Evolutionary conservation across 768 basidiomycete genomes (phyloP).

Genomic region (Russula sp.): DNA sequence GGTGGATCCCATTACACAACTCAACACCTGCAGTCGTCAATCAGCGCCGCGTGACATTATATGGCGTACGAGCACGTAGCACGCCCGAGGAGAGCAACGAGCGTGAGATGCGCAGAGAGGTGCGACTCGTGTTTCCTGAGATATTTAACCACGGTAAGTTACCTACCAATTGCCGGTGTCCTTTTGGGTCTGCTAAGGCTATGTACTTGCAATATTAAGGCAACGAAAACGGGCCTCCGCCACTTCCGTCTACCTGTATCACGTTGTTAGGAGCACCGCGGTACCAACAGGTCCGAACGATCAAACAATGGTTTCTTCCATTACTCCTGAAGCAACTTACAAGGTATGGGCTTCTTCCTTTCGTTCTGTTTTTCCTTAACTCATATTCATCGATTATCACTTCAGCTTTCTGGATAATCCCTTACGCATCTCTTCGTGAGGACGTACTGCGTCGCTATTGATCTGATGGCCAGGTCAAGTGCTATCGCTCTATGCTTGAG

Average conservation of each 20-base stretch:
- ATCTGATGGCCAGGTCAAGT: conserved; percentile 61
- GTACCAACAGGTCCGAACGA: conserved; percentile 70
- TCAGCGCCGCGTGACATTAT: conserved; percentile 66
- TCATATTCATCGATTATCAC: not conserved
- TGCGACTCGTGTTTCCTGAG: conserved; percentile 60
- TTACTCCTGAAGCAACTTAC: conserved; percentile 53
- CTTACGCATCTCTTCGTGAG: conserved; percentile 41
- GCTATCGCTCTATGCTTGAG: conserved; percentile 67
- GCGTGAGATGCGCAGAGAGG: conserved; percentile 66
- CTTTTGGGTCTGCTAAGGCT: not conserved
- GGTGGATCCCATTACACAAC: conserved; percentile 68
- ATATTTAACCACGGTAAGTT: conserved; percentile 45
- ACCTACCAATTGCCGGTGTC: not conserved
- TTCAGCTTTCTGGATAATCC: conserved; percentile 19
- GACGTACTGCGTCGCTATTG: conserved; percentile 55
- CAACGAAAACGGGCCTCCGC: conserved; percentile 6
- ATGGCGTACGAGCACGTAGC: conserved; percentile 65
- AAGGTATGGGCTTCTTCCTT: conserved; percentile 39
- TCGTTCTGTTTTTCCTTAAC: too few species aligned
- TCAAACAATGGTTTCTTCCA: conserved; percentile 75
- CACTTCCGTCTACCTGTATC: conserved; percentile 42
- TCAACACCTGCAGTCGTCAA: conserved; percentile 56
- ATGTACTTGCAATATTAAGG: not conserved
- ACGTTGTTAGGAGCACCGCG: conserved; percentile 55
- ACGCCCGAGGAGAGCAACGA: conserved; percentile 71